phyloP scores from a whole-genome alignment of 1,284 basidiomycete species.

The Schizophyllum amplum region DNA sequence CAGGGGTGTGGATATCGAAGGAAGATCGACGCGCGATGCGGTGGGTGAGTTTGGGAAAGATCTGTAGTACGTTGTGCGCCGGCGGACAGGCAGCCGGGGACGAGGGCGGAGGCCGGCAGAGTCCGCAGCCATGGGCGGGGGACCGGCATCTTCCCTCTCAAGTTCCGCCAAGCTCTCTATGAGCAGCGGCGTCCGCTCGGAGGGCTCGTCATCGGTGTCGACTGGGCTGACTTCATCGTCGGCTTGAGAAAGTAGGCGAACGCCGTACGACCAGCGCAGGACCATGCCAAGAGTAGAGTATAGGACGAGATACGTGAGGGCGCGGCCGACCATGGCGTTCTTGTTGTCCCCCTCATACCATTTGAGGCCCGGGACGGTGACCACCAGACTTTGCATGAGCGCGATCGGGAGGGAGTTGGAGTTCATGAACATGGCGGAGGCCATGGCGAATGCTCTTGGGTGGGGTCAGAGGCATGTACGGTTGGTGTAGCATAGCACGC shows the following conservation, averaged over 20 bases:
- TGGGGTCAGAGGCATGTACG: not conserved
- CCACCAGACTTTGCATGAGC: conserved; percentile 82
- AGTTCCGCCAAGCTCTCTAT: not conserved
- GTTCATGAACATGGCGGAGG: conserved; percentile 85
- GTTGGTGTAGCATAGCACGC: conserved; percentile 7
- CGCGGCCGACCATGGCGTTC: conserved; percentile 86
- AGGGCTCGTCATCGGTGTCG: conserved; percentile 13
- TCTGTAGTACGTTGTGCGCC: conserved; percentile 41
- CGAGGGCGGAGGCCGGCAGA: conserved; percentile 9
- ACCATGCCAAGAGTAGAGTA: conserved; percentile 94
- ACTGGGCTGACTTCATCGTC: conserved; percentile 39
- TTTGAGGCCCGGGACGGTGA: conserved; percentile 77
- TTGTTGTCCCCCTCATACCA: conserved; percentile 80
- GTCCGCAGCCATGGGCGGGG: not conserved
- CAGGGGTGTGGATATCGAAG: conserved; percentile 17
- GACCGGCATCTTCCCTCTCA: not conserved
- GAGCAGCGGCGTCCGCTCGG: conserved; percentile 21
- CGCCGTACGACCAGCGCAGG: conserved; percentile 86
- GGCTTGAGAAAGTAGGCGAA: conserved; percentile 67
- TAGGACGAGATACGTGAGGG: conserved; percentile 86
- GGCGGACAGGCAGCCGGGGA: conserved; percentile 13
- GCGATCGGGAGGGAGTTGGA: conserved; percentile 93
- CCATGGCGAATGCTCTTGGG: conserved; percentile 73
- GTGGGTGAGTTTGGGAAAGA: conserved; percentile 63
- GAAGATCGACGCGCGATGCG: conserved; percentile 26